phyloP scores from a whole-genome alignment of 441 rosid genomes.

The Croton laevigatus region DNA sequence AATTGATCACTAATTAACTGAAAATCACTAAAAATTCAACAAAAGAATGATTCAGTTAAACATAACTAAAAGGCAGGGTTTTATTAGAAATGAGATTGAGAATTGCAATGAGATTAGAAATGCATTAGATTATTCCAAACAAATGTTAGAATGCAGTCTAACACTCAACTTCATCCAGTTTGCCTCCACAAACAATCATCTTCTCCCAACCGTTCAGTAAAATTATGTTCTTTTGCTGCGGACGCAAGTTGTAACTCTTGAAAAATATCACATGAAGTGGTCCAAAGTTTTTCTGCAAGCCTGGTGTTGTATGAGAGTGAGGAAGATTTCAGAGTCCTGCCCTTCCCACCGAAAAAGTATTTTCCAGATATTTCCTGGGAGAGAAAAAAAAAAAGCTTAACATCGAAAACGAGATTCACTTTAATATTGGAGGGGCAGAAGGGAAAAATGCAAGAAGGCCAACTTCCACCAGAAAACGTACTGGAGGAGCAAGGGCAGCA shows the following conservation, averaged over 20 bases:
- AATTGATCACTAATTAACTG: no score
- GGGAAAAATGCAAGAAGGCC: background rate
- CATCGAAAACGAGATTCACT: background rate
- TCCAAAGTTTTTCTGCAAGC: conserved; percentile 71
- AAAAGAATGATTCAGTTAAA: no score
- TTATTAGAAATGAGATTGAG: no score
- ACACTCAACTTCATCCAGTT: background rate
- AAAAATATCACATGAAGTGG: conserved; percentile 46
- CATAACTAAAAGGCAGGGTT: no score
- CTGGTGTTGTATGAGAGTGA: conserved; percentile 36
- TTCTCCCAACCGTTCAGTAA: background rate
- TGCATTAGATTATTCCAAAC: no score
- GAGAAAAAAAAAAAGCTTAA: conserved; percentile 2
- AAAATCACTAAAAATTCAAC: no score
- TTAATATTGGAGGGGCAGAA: background rate
- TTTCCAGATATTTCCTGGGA: conserved; percentile 66
- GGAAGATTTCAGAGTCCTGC: conserved; percentile 59
- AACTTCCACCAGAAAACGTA: conserved; percentile 30
- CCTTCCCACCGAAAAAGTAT: conserved; percentile 81
- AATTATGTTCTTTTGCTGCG: conserved; percentile 8
- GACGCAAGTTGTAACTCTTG: conserved; percentile 35
- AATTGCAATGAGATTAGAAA: no score
- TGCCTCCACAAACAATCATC: background rate
- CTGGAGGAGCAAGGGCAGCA: conserved; percentile 86
- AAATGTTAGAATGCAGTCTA: no score